Evolutionary conservation across 1,284 basidiomycete genomes (phyloP).

Genomic region (Malassezia sympodialis): DNA sequence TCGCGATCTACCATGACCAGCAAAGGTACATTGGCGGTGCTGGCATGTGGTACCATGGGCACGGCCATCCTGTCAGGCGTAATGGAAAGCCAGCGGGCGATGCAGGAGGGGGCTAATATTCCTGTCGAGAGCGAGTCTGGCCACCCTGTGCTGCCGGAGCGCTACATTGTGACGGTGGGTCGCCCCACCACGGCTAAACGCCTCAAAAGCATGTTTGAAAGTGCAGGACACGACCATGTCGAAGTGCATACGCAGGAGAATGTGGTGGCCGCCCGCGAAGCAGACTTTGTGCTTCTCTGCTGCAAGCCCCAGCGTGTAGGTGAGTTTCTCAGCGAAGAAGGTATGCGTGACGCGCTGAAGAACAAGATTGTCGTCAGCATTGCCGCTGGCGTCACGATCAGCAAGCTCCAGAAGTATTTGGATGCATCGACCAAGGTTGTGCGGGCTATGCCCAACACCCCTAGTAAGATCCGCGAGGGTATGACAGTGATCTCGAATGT

Average conservation of each 20-base stretch:
- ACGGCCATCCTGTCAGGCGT: conserved; percentile 87
- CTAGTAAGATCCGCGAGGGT: conserved; percentile 59
- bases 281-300: conserved; percentile 65
- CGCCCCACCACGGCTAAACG: conserved; percentile 65
- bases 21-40: conserved; percentile 30
- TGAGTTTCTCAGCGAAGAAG: conserved; percentile 62
- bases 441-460: conserved; percentile 97
- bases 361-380: conserved; percentile 92
- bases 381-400: conserved; percentile 82
- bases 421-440: conserved; percentile 69
- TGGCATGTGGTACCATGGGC: conserved; percentile 89
- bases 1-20: neutral
- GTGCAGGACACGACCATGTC: conserved; percentile 50
- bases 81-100: conserved; percentile 49
- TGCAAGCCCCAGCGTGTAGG: conserved; percentile 78
- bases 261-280: conserved; percentile 60
- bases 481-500: conserved; percentile 41
- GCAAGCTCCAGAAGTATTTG: conserved; percentile 69
- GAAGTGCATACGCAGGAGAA: conserved; percentile 62
- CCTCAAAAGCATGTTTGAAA: conserved; percentile 59
- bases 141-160: conserved; percentile 55
- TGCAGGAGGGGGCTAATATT: conserved; percentile 1
- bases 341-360: conserved; percentile 74
- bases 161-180: conserved; percentile 80
- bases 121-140: conserved; percentile 6